Conservation (phyloP, 2,329 filamentous ascomycete genomes). For the Chaetomium globosum region DNA sequence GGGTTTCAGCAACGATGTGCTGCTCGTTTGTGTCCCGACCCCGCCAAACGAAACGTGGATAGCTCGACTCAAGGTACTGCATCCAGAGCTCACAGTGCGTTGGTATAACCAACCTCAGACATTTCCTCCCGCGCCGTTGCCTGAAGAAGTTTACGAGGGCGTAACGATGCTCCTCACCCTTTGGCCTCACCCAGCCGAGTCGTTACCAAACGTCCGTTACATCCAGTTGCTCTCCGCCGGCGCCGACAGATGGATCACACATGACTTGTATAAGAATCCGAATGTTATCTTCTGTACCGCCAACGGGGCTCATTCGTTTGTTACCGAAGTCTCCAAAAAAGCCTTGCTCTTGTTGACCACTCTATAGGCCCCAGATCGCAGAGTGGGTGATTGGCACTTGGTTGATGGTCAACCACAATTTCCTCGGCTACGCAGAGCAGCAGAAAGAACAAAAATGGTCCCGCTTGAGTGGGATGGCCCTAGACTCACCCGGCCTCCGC, state of each 20-base stretch:
- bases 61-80: constrained; percentile 40
- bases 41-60: constrained; percentile 43
- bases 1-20: constrained; percentile 44
- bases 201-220: constrained; percentile 45
- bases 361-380: constrained; percentile 40
- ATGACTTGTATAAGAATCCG: constrained; percentile 43
- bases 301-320: constrained; percentile 49
- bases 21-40: constrained; percentile 45
- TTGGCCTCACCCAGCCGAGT: constrained; percentile 40
- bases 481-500: constrained; percentile 43
- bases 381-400: constrained; percentile 41
- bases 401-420: constrained; percentile 37
- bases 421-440: constrained; percentile 33
- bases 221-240: constrained; percentile 52
- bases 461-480: constrained; percentile 16
- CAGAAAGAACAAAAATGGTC: constrained; percentile 30
- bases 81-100: constrained; percentile 46
- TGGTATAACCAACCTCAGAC: constrained; percentile 38
- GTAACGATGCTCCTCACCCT: constrained; percentile 47
- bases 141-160: constrained; percentile 42
- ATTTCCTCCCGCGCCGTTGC: constrained; percentile 4
- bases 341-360: constrained; percentile 37
- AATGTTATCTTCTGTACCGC: constrained; percentile 46
- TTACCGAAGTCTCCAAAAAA: too few relatives aligned
- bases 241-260: constrained; percentile 47